These are phyloP conservation scores for Gigaspora rosea DNA, from an alignment of 192 early-diverging fungal genomes.

Conservation along the genomic window DNA sequence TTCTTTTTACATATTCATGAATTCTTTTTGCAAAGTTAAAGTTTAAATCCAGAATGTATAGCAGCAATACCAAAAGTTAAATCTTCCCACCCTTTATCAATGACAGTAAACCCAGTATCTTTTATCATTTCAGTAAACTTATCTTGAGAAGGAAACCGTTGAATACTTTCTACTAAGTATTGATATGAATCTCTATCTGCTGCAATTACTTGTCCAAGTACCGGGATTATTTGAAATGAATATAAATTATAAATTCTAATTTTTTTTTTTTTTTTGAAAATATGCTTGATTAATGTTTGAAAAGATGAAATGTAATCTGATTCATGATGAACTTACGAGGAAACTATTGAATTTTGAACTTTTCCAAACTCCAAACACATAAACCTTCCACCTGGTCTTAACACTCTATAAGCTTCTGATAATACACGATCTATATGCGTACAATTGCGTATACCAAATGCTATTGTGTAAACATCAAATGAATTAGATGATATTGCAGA, in stretches of 20 bases:
- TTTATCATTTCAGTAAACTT: constrained; percentile 91
- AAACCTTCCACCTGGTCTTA: constrained; percentile 95
- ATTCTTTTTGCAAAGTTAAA: constrained; percentile 46
- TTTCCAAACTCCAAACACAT: constrained; percentile 93
- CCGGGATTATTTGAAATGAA: constrained; percentile 93
- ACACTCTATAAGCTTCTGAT: constrained; percentile 86
- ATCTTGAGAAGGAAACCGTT: constrained; percentile 87
- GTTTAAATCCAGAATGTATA: constrained; percentile 94
- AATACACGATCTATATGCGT: constrained; percentile 90
- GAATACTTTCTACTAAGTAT: constrained; percentile 96
- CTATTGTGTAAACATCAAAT: constrained; percentile 94
- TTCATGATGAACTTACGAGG: constrained; percentile 53
- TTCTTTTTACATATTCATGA: no score
- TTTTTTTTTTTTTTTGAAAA: not conserved
- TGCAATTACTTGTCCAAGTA: constrained; percentile 83
- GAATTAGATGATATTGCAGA: constrained; percentile 70
- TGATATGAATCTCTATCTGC: constrained; percentile 91
- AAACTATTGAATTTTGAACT: constrained; percentile 85
- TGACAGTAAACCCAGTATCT: constrained; percentile 84
- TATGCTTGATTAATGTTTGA: not conserved
- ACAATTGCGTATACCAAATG: constrained; percentile 98
- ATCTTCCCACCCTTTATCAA: constrained; percentile 90
- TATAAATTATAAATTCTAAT: constrained; percentile 84
- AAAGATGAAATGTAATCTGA: not conserved
- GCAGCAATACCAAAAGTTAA: constrained; percentile 97